These are phyloP conservation scores for Venturia nashicola DNA, from an alignment of 2,329 filamentous ascomycete species.

Conservation along the genomic window DNA sequence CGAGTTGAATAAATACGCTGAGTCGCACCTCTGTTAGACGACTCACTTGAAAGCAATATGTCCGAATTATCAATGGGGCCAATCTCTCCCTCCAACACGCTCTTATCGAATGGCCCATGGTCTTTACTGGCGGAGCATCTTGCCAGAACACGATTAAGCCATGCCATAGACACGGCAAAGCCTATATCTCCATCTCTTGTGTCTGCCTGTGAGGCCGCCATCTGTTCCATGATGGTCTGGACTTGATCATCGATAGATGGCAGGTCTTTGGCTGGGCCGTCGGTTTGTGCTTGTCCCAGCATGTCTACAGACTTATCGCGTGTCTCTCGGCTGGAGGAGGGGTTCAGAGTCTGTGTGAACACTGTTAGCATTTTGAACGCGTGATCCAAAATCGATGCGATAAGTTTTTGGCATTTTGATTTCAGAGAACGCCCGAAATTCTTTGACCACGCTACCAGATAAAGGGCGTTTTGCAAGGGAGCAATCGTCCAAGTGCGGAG, in stretches of 20 bases:
- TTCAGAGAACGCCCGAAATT: background rate
- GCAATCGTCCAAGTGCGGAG: background rate
- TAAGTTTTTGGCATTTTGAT: background rate
- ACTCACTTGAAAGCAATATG: slow-evolving; percentile 41
- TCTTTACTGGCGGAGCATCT: slow-evolving; percentile 47
- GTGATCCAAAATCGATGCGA: background rate
- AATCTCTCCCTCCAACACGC: slow-evolving; percentile 49
- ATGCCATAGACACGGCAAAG: slow-evolving; percentile 66
- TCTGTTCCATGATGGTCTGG: slow-evolving; percentile 48
- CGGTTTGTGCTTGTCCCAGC: background rate
- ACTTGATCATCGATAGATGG: slow-evolving; percentile 58
- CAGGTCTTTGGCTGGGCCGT: background rate
- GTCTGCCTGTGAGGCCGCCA: slow-evolving; percentile 36
- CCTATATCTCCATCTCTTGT: slow-evolving; percentile 61
- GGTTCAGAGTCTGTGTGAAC: background rate
- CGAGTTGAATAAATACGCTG: too few species aligned
- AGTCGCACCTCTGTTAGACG: background rate
- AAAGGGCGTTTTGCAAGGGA: background rate
- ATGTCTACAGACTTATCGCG: slow-evolving; percentile 8
- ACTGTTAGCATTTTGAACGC: background rate
- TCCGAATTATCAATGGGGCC: slow-evolving; percentile 82
- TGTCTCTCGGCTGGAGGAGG: background rate
- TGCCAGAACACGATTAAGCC: slow-evolving; percentile 63
- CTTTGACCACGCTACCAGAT: background rate
- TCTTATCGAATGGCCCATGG: slow-evolving; percentile 44